Evolutionary conservation across 225 moss, liverwort and hornwort species (phyloP).

Genomic region (Marchantia polymorpha): DNA sequence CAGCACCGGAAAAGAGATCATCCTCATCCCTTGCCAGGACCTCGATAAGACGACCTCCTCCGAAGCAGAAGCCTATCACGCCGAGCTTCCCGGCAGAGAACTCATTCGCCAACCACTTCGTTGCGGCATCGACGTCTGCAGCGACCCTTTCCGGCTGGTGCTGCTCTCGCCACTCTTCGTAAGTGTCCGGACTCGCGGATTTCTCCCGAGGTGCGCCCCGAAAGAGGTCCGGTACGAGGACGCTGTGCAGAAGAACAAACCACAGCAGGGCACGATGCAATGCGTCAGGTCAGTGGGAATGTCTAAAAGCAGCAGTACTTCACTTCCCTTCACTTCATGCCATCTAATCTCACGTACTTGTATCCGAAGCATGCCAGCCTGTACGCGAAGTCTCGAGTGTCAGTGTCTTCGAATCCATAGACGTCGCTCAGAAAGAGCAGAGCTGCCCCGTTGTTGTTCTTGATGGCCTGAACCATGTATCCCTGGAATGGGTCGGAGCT

Average conservation of each 20-base stretch:
- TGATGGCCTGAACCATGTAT: constrained; percentile 78
- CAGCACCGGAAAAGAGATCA: constrained; percentile 49
- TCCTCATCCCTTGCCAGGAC: constrained; percentile 47
- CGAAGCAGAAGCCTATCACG: constrained; percentile 69
- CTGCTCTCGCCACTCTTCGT: constrained; percentile 54
- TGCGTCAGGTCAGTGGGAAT: neutral
- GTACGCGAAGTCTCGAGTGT: constrained; percentile 74
- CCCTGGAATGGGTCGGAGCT: constrained; percentile 51
- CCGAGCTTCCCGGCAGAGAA: constrained; percentile 40
- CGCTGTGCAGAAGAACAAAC: constrained; percentile 33
- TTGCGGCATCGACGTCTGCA: constrained; percentile 55
- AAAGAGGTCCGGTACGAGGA: constrained; percentile 76
- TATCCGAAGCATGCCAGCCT: constrained; percentile 90
- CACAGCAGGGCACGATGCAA: neutral
- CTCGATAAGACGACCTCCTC: constrained; percentile 65
- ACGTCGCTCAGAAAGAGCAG: constrained; percentile 68
- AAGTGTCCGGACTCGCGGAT: constrained; percentile 40
- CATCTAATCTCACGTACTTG: constrained; percentile 51
- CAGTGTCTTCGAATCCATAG: constrained; percentile 60
- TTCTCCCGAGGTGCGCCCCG: constrained; percentile 63
- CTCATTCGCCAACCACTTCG: constrained; percentile 42
- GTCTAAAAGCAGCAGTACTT: neutral
- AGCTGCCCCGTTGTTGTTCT: constrained; percentile 85
- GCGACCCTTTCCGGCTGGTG: constrained; percentile 51
- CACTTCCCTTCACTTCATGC: no score